A percentile compares a stretch with the other conserved stretches of the same genome.
Evolutionary conservation across 495 filamentous ascomycete species (phyloP).

Genomic region (Talaromyces adpressus): DNA sequence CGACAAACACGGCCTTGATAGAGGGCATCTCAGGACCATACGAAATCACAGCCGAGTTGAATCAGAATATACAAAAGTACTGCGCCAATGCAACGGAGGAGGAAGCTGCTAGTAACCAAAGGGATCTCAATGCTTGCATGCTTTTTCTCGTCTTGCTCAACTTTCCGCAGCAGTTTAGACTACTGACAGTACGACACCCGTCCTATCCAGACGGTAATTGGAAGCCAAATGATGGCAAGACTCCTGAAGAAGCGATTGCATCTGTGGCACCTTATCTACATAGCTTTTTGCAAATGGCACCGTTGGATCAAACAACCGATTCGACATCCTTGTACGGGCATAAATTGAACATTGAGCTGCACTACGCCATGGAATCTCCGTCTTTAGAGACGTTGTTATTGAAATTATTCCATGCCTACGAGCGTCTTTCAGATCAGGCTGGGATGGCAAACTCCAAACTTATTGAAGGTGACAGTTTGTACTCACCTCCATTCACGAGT

Average conservation of each 20-base stretch:
- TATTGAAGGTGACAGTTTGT: constrained; percentile 16
- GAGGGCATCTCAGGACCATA: constrained; percentile 3
- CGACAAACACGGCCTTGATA: constrained; percentile 6
- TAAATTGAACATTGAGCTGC: constrained; percentile 13
- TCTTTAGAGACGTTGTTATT: constrained; percentile 3
- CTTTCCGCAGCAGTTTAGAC: constrained; percentile 1
- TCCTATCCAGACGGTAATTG: background rate
- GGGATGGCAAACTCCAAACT: constrained; percentile 19
- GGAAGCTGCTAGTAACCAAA: background rate
- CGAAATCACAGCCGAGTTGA: constrained; percentile 11
- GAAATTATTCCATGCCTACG: constrained; percentile 11
- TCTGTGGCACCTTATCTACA: background rate
- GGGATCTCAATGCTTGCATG: background rate
- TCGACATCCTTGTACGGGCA: constrained; percentile 11
- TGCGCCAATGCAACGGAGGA: constrained; percentile 10
- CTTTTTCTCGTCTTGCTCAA: background rate
- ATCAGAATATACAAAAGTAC: constrained; percentile 5
- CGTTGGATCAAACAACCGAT: constrained; percentile 9
- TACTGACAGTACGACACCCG: background rate
- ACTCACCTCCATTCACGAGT: constrained; percentile 18
- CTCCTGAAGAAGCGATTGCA: constrained; percentile 1
- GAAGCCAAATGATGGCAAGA: constrained; percentile 8
- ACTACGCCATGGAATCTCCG: constrained; percentile 13
- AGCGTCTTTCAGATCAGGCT: constrained; percentile 11
- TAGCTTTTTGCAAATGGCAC: constrained; percentile 8